phyloP scores from a whole-genome alignment of 495 filamentous ascomycete species.

The Hypomontagnella submonticulosa region DNA sequence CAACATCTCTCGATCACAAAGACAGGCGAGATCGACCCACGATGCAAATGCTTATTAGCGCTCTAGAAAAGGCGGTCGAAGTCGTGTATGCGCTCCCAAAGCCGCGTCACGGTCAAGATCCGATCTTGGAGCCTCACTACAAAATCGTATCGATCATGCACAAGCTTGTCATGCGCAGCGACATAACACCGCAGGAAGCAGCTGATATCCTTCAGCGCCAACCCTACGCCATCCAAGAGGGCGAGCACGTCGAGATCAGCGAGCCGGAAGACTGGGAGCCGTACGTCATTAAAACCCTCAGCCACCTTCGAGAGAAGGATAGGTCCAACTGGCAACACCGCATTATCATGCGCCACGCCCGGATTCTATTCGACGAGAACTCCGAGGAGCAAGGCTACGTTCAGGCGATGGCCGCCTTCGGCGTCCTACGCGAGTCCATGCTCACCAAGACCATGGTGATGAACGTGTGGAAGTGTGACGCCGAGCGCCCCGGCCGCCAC shows the following conservation, averaged over 20 bases:
- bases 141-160: conserved; percentile 89
- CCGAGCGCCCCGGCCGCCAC: conserved; percentile 89
- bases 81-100: conserved; percentile 72
- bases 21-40: conserved; percentile 54
- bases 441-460: conserved; percentile 95
- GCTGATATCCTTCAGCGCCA: conserved; percentile 59
- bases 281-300: conserved; percentile 78
- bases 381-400: conserved; percentile 44
- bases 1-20: conserved; percentile 62
- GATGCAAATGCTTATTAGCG: conserved; percentile 64
- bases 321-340: conserved; percentile 98
- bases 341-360: conserved; percentile 81
- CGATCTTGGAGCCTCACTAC: conserved; percentile 94
- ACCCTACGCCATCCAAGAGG: conserved; percentile 54
- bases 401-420: conserved; percentile 71
- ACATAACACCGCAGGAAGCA: conserved; percentile 55
- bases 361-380: conserved; percentile 71
- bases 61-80: conserved; percentile 79
- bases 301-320: conserved; percentile 81
- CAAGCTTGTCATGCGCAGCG: conserved; percentile 74
- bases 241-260: conserved; percentile 50
- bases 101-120: conserved; percentile 81
- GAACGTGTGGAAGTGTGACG: conserved; percentile 95
- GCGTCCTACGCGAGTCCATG: conserved; percentile 83
- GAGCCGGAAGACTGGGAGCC: conserved; percentile 75